Conservation (phyloP, 2,329 filamentous ascomycete genomes). For the Juglanconis juglandina region DNA sequence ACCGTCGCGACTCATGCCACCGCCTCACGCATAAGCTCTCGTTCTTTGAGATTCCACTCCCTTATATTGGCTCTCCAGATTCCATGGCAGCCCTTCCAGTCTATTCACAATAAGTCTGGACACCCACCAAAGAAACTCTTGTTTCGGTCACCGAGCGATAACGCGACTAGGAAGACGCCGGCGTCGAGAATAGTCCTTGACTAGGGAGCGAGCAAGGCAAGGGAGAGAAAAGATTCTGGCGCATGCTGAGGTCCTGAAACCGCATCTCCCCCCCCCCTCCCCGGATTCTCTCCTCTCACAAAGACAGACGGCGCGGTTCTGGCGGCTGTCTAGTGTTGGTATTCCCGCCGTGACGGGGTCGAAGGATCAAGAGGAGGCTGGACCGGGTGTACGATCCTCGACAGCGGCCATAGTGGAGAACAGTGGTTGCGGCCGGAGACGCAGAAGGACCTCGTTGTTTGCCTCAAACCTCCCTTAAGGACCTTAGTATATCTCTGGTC, state of each 20-base stretch:
- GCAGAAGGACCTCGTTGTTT: not conserved
- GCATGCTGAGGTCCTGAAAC: too few species aligned
- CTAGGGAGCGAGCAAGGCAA: not conserved
- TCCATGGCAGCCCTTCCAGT: not conserved
- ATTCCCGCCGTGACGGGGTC: not conserved
- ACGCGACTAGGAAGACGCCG: not conserved
- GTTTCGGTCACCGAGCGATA: not conserved
- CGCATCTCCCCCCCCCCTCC: too few species aligned
- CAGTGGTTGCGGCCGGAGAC: not conserved
- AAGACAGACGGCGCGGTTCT: conserved; percentile 7
- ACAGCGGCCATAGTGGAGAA: not conserved
- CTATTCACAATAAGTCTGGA: not conserved
- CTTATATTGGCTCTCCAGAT: not conserved
- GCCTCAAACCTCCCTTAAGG: too few species aligned
- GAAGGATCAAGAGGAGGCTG: not conserved
- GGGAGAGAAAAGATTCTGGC: not conserved
- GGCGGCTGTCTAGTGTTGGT: conserved; percentile 4
- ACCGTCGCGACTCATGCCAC: conserved; percentile 10
- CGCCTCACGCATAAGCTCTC: not conserved
- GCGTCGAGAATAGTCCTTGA: not conserved
- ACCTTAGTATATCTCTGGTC: not conserved
- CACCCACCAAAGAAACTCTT: not conserved
- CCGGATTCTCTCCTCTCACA: not conserved
- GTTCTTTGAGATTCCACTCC: conserved; percentile 8
- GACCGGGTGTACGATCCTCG: not conserved